Percentiles rank a stretch among this genome's conserved stretches.
Evolutionary conservation across 805 yeast species (phyloP).

Genomic region (Candida stauntonica): DNA sequence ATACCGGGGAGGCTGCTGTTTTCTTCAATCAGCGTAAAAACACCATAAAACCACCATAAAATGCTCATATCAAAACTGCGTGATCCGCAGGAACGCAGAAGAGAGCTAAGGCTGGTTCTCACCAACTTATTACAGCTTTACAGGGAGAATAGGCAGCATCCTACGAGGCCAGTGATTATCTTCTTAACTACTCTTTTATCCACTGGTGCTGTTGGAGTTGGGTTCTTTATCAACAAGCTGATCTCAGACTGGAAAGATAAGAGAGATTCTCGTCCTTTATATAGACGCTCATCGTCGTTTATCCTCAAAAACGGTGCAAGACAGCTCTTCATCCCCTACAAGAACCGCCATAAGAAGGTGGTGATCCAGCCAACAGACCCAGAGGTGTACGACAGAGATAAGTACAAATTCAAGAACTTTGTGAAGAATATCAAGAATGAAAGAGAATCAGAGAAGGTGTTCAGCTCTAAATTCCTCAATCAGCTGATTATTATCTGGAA

Average conservation of each 20-base stretch:
- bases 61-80: slow-evolving; percentile 19
- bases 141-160: slow-evolving; percentile 24
- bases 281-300: slow-evolving; percentile 27
- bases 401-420: slow-evolving; percentile 26
- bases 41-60: too few relatives aligned
- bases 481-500: slow-evolving; percentile 76
- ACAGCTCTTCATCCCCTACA: slow-evolving; percentile 28
- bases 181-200: slow-evolving; percentile 25
- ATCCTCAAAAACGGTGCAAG: slow-evolving; percentile 29
- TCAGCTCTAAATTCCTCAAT: slow-evolving; percentile 61
- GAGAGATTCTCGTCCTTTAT: slow-evolving; percentile 26
- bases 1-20: too few relatives aligned
- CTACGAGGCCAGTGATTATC: slow-evolving; percentile 27
- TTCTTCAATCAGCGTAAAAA: too few relatives aligned
- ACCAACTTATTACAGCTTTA: slow-evolving; percentile 24
- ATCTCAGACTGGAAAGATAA: slow-evolving; percentile 26
- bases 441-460: slow-evolving; percentile 25
- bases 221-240: slow-evolving; percentile 23
- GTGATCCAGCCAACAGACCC: slow-evolving; percentile 27
- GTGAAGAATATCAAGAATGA: slow-evolving; percentile 22
- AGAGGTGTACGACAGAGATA: slow-evolving; percentile 26
- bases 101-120: slow-evolving; percentile 21
- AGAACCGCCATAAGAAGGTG: slow-evolving; percentile 25
- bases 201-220: slow-evolving; percentile 20
- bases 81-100: slow-evolving; percentile 17